A percentile compares a stretch with the other conserved stretches of the same genome.
phyloP scores from a whole-genome alignment of 2,329 filamentous ascomycete genomes.

The Xylariales sp. region DNA sequence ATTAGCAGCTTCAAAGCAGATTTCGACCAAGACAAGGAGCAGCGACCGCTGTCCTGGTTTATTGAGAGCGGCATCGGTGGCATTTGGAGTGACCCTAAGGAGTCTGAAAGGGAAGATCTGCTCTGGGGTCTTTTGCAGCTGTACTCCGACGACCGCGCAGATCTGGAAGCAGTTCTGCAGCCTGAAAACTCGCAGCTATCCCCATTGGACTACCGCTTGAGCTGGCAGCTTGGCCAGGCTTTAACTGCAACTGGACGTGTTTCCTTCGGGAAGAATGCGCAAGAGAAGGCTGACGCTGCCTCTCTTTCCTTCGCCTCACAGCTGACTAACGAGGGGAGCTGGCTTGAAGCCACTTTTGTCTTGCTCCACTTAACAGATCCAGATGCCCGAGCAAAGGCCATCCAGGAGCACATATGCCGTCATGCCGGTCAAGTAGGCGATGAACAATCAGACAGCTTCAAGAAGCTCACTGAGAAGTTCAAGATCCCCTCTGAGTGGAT shows the following conservation, averaged over 20 bases:
- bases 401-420: conserved; percentile 70
- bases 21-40: conserved; percentile 65
- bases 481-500: conserved; percentile 75
- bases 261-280: conserved; percentile 47
- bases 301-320: conserved; percentile 63
- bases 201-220: conserved; percentile 69
- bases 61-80: conserved; percentile 52
- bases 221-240: conserved; percentile 79
- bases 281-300: conserved; percentile 60
- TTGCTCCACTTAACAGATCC: conserved; percentile 68
- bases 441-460: conserved; percentile 52
- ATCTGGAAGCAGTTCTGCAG: conserved; percentile 67
- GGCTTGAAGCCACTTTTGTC: conserved; percentile 71
- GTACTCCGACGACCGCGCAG: conserved; percentile 57
- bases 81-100: conserved; percentile 57
- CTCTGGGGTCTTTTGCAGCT: conserved; percentile 84
- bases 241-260: conserved; percentile 48
- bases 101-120: conserved; percentile 65
- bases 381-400: conserved; percentile 57
- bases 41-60: conserved; percentile 70
- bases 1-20: conserved; percentile 72
- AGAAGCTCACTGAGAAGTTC: conserved; percentile 57
- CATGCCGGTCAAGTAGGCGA: conserved; percentile 65
- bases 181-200: conserved; percentile 75
- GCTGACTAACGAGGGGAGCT: conserved; percentile 59